Base-by-base conservation (phyloP, 2,329 filamentous ascomycete genomes). In the Teratosphaeriaceae sp. region DNA sequence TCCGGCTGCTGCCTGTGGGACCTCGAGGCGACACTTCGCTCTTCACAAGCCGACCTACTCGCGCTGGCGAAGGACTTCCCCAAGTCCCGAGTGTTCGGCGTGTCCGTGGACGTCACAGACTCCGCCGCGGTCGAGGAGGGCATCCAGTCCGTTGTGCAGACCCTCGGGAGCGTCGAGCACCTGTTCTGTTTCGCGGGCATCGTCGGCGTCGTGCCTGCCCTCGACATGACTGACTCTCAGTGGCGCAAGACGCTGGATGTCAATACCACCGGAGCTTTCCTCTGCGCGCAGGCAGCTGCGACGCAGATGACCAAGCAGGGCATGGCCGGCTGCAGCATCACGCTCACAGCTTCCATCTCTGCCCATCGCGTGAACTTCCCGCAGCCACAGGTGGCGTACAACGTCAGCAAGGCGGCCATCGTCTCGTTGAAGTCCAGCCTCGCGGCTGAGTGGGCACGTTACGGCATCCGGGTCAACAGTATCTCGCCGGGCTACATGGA, bases 401-500 rank as follows among this genome's bases (percentile, higher is more conserved):
- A 89, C 51, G 78, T 79, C 1, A 79, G 74, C 49, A 89, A 89
- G 61, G 78, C 81, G 0, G 82, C 76, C 0, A 62, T 88, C 1
- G 53, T 84, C 22, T 74, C 77, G 39, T 60, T 88, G 51, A 80
- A 78, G 38, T 77, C 73, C 49, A 80, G 72, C 26, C 64, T 88
- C 13, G 84, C 84, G 0, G 82, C 80, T 0, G 85, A 89, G 62
- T 88, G 84, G 84, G 80, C 80, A 1, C 64, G 69, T 1, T 74
- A 82, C 57, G 84, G 85, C 0, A 85, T 89, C 47, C 65, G 81
- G 2, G 79, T 84, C 4, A 88, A 89, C 53, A 77, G 71, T 15
- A 71, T 89, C 34, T 79, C 74, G 29, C 85, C 85, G 0, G 84
- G 84, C 0, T 88, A 88, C 53, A 86, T 88, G 79, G 83, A 86